Conservation (phyloP, 228 moss, liverwort and hornwort species). For the Sphagnum magellanicum region DNA sequence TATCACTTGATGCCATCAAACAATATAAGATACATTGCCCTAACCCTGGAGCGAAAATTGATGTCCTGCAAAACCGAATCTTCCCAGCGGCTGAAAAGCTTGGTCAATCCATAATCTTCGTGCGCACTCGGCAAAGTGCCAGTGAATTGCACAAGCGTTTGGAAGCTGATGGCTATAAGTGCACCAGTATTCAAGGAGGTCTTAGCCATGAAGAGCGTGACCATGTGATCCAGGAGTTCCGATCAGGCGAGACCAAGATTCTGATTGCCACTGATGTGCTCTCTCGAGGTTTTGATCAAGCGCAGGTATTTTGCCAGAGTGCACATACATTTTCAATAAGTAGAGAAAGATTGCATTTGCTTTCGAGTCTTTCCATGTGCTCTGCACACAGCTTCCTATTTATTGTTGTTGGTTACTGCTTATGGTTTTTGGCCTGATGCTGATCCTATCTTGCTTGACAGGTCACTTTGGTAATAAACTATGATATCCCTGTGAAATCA, state of each 20-base stretch:
- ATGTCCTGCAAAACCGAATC: constrained; percentile 79
- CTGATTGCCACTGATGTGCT: constrained; percentile 95
- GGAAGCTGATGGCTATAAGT: constrained; percentile 78
- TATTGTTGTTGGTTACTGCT: too few species aligned
- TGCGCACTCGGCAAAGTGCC: constrained; percentile 78
- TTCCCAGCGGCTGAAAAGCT: constrained; percentile 87
- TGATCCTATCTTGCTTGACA: constrained; percentile 7
- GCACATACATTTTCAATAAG: too few species aligned
- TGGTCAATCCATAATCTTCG: constrained; percentile 94
- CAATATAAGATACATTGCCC: constrained; percentile 90
- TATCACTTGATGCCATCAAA: constrained; percentile 90
- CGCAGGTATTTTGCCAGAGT: constrained; percentile 49
- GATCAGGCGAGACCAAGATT: constrained; percentile 89
- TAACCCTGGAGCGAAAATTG: constrained; percentile 43
- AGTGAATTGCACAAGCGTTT: constrained; percentile 80
- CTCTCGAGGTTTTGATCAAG: constrained; percentile 95
- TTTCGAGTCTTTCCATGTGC: too few species aligned
- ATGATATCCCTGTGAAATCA: constrained; percentile 73
- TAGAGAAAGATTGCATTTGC: too few species aligned
- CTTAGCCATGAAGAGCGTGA: constrained; percentile 87
- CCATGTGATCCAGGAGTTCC: constrained; percentile 82
- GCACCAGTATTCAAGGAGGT: constrained; percentile 96
- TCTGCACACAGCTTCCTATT: too few species aligned
- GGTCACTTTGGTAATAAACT: constrained; percentile 95
- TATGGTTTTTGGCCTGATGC: too few species aligned